A percentile compares a stretch with the other conserved stretches of the same genome.
These are phyloP conservation scores for Trypanosoma lewisi DNA, from an alignment of 208 protist species.

Conservation along the genomic window DNA sequence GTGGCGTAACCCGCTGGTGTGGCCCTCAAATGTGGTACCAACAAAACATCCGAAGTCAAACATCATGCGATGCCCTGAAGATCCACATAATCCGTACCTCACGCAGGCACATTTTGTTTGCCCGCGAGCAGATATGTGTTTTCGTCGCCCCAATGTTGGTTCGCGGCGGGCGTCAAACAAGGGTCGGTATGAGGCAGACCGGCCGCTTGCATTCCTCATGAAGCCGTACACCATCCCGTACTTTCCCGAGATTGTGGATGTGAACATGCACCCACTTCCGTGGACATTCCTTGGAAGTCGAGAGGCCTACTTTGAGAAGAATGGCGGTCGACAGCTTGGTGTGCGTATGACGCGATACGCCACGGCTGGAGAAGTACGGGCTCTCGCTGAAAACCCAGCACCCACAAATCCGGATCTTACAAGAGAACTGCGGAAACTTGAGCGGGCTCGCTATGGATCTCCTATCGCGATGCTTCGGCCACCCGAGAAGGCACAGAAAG, in stretches of 20 bases:
- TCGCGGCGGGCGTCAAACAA: conserved; percentile 53
- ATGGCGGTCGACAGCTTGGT: conserved; percentile 57
- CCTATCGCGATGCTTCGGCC: conserved; percentile 74
- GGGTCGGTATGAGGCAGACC: conserved; percentile 79
- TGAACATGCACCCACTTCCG: conserved; percentile 72
- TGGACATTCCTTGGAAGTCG: conserved; percentile 85
- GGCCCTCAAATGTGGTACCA: conserved; percentile 76
- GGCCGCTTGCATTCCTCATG: conserved; percentile 54
- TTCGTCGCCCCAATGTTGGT: conserved; percentile 75
- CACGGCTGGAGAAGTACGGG: conserved; percentile 40
- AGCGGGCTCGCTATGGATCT: conserved; percentile 50
- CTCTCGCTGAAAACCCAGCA: conserved; percentile 63
- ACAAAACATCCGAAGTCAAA: conserved; percentile 83
- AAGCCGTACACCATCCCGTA: conserved; percentile 84
- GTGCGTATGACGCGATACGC: conserved; percentile 61
- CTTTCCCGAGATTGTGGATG: conserved; percentile 89
- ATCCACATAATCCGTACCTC: conserved; percentile 82
- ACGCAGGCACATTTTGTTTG: conserved; percentile 78
- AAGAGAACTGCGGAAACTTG: conserved; percentile 50
- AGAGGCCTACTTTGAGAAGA: conserved; percentile 77
- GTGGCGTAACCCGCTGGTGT: conserved; percentile 85
- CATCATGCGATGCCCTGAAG: conserved; percentile 87
- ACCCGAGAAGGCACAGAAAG: conserved; percentile 27
- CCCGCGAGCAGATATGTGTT: conserved; percentile 81
- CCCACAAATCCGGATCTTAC: conserved; percentile 46